phyloP scores from a whole-genome alignment of 225 moss, liverwort and hornwort genomes.

The Polytrichum commune region DNA sequence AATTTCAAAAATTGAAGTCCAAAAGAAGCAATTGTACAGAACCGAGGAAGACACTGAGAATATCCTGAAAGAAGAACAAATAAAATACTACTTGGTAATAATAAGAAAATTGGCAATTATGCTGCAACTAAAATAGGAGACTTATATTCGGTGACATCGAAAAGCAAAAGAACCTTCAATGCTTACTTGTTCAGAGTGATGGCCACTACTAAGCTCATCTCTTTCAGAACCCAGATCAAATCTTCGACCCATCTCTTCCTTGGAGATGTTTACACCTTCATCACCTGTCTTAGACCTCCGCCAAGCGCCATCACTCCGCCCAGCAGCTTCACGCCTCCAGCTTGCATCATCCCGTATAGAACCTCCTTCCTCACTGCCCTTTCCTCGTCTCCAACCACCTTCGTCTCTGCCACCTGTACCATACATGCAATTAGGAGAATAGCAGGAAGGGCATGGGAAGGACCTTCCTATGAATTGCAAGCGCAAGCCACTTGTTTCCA shows the following conservation, averaged over 20 bases:
- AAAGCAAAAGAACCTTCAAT: no score
- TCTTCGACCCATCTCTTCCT: conserved; percentile 74
- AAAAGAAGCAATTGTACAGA: no score
- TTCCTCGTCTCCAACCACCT: conserved; percentile 68
- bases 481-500: no score
- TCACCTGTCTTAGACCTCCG: conserved; percentile 66
- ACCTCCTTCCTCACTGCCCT: conserved; percentile 63
- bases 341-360: conserved; percentile 60
- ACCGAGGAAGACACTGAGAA: no score
- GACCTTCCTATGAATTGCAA: no score
- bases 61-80: no score
- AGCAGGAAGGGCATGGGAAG: no score
- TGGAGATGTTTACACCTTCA: conserved; percentile 35
- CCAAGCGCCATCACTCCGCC: conserved; percentile 90
- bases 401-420: conserved; percentile 71
- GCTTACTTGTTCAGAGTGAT: conserved; percentile 38
- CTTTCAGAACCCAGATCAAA: conserved; percentile 42
- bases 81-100: no score
- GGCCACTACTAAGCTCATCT: conserved; percentile 69
- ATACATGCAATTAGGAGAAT: not conserved
- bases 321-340: conserved; percentile 66
- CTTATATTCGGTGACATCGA: no score
- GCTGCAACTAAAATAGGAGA: no score
- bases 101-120: no score
- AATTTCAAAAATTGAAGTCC: no score